Conservation (phyloP, 2,329 filamentous ascomycete genomes). For the Emydomyces testavorans region DNA sequence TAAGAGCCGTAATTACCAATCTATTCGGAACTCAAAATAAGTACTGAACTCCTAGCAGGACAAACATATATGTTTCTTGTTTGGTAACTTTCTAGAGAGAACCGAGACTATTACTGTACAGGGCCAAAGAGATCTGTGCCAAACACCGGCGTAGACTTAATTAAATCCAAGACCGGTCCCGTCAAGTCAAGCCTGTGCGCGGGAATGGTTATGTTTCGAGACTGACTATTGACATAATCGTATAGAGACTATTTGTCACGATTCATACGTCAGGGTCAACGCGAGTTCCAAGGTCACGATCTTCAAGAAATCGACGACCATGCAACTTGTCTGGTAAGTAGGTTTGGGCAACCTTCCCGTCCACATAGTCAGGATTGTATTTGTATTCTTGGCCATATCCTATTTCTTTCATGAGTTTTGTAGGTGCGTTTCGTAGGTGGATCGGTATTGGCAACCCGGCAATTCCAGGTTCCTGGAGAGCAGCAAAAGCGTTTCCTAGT, state of each 20-base stretch:
- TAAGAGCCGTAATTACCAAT: no score
- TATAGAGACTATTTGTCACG: conserved; percentile 11
- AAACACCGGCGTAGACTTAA: no score
- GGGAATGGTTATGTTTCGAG: background rate
- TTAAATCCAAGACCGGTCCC: no score
- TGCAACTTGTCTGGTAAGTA: conserved; percentile 72
- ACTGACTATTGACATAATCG: conserved; percentile 2
- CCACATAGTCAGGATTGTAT: conserved; percentile 82
- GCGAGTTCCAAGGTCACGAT: conserved; percentile 64
- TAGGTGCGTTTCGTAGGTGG: conserved; percentile 85
- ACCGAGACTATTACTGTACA: no score
- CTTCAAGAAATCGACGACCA: conserved; percentile 65
- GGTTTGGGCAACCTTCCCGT: conserved; percentile 72
- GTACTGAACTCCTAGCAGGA: no score
- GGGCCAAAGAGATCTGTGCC: no score
- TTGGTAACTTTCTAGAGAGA: no score
- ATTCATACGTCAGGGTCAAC: conserved; percentile 55
- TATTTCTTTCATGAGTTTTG: conserved; percentile 81
- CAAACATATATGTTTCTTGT: no score
- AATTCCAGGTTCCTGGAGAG: conserved; percentile 70
- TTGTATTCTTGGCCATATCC: conserved; percentile 89
- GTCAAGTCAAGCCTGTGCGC: background rate
- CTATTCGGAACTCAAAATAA: no score
- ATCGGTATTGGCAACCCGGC: conserved; percentile 72
- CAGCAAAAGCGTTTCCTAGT: conserved; percentile 66